Conservation (phyloP, 495 filamentous ascomycete genomes). For the Aspergillus sclerotioniger region DNA sequence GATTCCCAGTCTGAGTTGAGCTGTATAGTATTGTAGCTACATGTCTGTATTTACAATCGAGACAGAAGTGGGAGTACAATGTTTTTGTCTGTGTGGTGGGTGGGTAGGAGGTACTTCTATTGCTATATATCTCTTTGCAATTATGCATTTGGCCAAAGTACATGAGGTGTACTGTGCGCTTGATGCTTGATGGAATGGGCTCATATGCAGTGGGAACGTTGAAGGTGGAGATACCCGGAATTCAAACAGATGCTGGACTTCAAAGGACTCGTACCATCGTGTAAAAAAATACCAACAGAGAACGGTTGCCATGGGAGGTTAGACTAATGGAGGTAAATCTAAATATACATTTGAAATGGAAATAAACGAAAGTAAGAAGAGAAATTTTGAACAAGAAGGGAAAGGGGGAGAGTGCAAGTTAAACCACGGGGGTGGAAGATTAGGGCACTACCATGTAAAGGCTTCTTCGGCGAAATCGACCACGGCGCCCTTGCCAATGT, state of each 20-base stretch:
- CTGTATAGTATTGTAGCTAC: too few relatives aligned
- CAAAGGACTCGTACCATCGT: background rate
- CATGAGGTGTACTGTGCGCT: too few relatives aligned
- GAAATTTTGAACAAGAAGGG: conserved; percentile 8
- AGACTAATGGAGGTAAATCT: background rate
- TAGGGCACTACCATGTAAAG: conserved; percentile 70
- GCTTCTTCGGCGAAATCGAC: conserved; percentile 94
- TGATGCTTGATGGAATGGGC: too few relatives aligned
- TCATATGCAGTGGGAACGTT: too few relatives aligned
- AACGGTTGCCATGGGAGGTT: background rate
- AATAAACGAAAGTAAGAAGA: conserved; percentile 1
- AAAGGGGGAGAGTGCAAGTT: conserved; percentile 18
- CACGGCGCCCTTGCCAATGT: conserved; percentile 61
- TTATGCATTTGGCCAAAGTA: too few relatives aligned
- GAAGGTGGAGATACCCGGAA: too few relatives aligned
- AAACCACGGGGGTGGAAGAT: conserved; percentile 12
- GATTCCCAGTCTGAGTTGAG: too few relatives aligned
- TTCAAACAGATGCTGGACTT: background rate
- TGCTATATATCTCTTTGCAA: too few relatives aligned
- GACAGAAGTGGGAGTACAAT: too few relatives aligned
- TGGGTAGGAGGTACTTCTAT: too few relatives aligned
- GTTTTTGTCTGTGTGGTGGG: too few relatives aligned
- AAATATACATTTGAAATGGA: background rate
- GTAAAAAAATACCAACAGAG: background rate
- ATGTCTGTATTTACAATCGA: too few relatives aligned